Percentiles rank a stretch among this genome's conserved stretches.
Evolutionary conservation across 1,284 basidiomycete genomes (phyloP).

Genomic region (Trichosporon asahii): DNA sequence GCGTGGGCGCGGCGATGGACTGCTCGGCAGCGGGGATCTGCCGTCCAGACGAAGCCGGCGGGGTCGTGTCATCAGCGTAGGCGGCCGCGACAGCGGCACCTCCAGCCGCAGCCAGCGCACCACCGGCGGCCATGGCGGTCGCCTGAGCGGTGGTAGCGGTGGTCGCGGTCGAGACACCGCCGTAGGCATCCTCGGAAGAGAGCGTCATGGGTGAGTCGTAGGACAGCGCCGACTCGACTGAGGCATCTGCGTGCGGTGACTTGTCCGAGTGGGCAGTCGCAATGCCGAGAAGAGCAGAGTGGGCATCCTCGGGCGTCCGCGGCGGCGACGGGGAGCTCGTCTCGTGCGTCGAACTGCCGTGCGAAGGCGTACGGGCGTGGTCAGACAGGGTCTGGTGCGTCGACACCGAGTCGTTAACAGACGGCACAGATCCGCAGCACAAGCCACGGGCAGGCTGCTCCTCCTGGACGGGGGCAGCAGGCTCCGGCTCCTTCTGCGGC

Average conservation of each 20-base stretch:
- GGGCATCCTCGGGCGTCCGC: constrained; percentile 36
- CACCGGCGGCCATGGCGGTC: constrained; percentile 2
- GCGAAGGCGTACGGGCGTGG: constrained; percentile 47
- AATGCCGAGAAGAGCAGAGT: constrained; percentile 17
- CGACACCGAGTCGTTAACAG: constrained; percentile 18
- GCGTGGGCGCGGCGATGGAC: background rate
- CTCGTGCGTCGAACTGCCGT: constrained; percentile 43
- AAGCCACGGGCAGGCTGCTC: background rate
- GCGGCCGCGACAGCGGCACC: background rate
- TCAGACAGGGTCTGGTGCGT: constrained; percentile 34
- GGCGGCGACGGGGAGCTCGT: constrained; percentile 47
- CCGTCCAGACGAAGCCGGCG: background rate
- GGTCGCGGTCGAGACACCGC: background rate
- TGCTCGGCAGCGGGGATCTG: background rate
- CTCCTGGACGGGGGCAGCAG: constrained; percentile 5
- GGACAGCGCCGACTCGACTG: constrained; percentile 13
- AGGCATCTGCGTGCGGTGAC: background rate
- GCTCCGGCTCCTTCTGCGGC: background rate
- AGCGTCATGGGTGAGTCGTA: constrained; percentile 14
- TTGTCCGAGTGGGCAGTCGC: constrained; percentile 2
- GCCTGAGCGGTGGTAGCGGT: background rate
- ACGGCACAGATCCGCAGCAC: background rate
- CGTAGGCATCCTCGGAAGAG: background rate
- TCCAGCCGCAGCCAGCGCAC: background rate
- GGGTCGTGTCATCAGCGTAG: background rate